A percentile compares a stretch with the other conserved stretches of the same genome.
phyloP scores from a whole-genome alignment of 768 basidiomycete genomes.

The Artomyces pyxidatus region DNA sequence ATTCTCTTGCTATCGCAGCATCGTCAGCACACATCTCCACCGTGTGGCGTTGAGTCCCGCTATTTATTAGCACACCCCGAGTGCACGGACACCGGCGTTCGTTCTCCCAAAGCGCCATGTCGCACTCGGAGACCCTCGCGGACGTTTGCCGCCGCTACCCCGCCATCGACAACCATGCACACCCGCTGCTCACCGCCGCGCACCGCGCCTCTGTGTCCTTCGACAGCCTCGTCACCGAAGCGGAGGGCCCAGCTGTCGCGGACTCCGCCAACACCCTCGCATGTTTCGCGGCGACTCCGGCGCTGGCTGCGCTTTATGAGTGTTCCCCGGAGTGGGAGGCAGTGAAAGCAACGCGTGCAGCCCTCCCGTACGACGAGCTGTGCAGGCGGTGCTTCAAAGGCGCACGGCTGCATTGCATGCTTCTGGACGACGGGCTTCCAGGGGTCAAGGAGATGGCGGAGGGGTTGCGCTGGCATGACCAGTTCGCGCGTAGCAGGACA shows the following conservation, averaged over 20 bases:
- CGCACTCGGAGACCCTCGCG: slow-evolving; percentile 1
- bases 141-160: slow-evolving; percentile 28
- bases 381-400: slow-evolving; percentile 47
- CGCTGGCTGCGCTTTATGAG: slow-evolving; percentile 45
- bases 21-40: too few relatives aligned
- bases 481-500: slow-evolving; percentile 41
- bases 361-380: slow-evolving; percentile 44
- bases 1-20: too few relatives aligned
- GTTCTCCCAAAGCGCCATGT: too few relatives aligned
- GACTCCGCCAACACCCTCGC: slow-evolving; percentile 53
- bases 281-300: slow-evolving; percentile 45
- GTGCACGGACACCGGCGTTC: too few relatives aligned
- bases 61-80: too few relatives aligned
- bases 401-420: slow-evolving; percentile 55
- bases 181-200: slow-evolving; percentile 49
- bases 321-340: slow-evolving; percentile 49
- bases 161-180: slow-evolving; percentile 75
- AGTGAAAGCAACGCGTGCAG: slow-evolving; percentile 39
- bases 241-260: slow-evolving; percentile 40
- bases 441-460: slow-evolving; percentile 39
- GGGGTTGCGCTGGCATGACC: slow-evolving; percentile 53
- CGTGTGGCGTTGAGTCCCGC: too few relatives aligned
- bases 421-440: slow-evolving; percentile 69
- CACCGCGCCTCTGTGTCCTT: slow-evolving; percentile 42
- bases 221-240: slow-evolving; percentile 62